These are phyloP conservation scores for Diaporthe sp. DNA, from an alignment of 2,329 filamentous ascomycete genomes.

Conservation along the genomic window DNA sequence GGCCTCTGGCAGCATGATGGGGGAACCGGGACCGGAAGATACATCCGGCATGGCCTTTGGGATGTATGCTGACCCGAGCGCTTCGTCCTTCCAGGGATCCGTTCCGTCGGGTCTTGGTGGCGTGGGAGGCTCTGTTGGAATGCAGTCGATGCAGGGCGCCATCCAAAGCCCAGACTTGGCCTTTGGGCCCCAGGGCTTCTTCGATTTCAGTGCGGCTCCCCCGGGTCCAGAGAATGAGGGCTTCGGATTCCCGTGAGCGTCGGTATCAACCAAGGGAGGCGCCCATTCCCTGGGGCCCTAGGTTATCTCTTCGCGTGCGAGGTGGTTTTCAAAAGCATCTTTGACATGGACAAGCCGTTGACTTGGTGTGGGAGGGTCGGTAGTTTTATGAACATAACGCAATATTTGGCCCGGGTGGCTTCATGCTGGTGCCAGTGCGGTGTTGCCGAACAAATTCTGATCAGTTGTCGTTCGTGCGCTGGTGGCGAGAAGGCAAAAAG, in stretches of 20 bases:
- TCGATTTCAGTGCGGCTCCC: background rate
- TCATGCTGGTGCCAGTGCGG: too few relatives aligned
- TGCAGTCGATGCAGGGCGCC: background rate
- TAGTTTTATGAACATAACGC: too few relatives aligned
- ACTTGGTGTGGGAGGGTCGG: too few relatives aligned
- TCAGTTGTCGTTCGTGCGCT: too few relatives aligned
- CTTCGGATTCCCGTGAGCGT: background rate
- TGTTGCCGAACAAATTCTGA: too few relatives aligned
- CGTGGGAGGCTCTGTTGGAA: background rate
- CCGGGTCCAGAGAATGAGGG: background rate
- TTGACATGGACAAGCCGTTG: too few relatives aligned
- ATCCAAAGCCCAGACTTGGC: background rate
- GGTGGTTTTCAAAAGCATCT: background rate
- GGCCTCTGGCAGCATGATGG: background rate
- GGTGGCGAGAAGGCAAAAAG: too few relatives aligned
- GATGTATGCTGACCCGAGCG: background rate
- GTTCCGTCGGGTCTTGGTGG: background rate
- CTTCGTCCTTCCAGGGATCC: background rate
- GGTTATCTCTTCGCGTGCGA: background rate
- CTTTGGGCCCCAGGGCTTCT: conserved; percentile 3
- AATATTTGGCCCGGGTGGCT: too few relatives aligned
- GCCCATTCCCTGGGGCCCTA: background rate
- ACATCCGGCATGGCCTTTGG: background rate
- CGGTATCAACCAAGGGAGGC: background rate
- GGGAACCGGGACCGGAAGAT: background rate